Base-by-base conservation (phyloP, 2,329 filamentous ascomycete genomes). In the Talaromyces pinophilus region DNA sequence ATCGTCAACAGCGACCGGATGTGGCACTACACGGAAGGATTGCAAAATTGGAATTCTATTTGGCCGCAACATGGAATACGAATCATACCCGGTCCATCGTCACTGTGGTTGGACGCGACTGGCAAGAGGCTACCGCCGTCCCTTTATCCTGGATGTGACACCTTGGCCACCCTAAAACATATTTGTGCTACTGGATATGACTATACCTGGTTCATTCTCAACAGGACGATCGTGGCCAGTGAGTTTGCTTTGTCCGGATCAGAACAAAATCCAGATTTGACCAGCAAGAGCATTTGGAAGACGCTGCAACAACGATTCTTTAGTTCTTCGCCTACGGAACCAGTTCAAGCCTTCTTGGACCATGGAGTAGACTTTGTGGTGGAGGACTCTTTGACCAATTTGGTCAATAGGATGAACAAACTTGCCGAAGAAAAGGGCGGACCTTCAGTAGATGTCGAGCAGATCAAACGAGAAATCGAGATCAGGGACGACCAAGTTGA, bases 1-100 rank as follows among this genome's bases (percentile, higher is more conserved):
- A 71, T 88, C 67, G 80, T 88, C 77, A 88, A 89, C 75, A 81
- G 83, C 59, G 87, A 88, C 71, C 79, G 87, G 52, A 88, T 88
- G 86, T 89, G 87, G 87, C 86, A 88, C 73, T 89, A 89, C 72
- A 88, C 86, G 11, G 87, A 89, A 70, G 87, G 87, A 0, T 73
- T 89, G 11, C 79, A 82, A 63, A 88, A 89, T 72, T 88, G 86
- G 86, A 76, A 88, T 64, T 80, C 86, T 3, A 87, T 88, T 73
- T 88, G 86, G 86, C 86, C 86, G 0, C 67, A 71, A 15, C 87
- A 88, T 70, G 86, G 86, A 22, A 88, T 88, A 68, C 84, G 86
- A 40, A 81, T 88, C 2, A 77, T 88, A 15, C 85, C 87, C 0
- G 87, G 83, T 0, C 87, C 87, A 0, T 88, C 86, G 0, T 87